Evolutionary conservation across 768 basidiomycete genomes (phyloP), one percentile per base, ranked within the genome.

Genomic region (Mycena alexandri): DNA sequence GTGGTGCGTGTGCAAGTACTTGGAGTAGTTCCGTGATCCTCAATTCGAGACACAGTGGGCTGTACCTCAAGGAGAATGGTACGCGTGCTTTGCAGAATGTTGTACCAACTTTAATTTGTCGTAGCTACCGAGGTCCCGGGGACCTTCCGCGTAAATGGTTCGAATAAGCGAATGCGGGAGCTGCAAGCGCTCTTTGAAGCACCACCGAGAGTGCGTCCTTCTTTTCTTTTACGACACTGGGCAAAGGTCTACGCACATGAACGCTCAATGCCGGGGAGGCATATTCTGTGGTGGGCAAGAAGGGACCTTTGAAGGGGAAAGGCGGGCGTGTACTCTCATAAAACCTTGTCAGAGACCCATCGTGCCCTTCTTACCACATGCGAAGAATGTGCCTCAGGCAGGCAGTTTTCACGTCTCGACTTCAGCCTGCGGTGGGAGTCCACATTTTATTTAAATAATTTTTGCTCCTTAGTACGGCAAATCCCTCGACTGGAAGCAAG

Each of bases 61-160:
- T 97, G 50, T 93, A 96, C 82, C 88, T 99, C 65, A 99, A 99
- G 77, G 95, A 97, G 80, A 93, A 93, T 71, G 94, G 94, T 95
- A 65, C 63, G 82, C 74, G 16, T 14, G 33, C 29, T 54, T 33
- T 55, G 21, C 50, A 16, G 8, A 58, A 33, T 41, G 24, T n/a
- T 54, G 50, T 44, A 38, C 50, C 46, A 57, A 61, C 47, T 25
- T 34, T 54, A 63, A 55, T 55, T 54, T 13, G 29, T 43, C 48
- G 14, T 73, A 86, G 96, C 95, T 21, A 98, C 96, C 19, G 95
- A 96, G 80, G 89, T 96, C 12, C 89, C 92, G 69, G 97, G 97
- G 19, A 94, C 93, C 0, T 99, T 99, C 78, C 93, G 98, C 53
- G 93, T 99, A 33, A 98, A 90, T 68, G 97, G 97, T n/a, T 96